phyloP scores from a whole-genome alignment of 2,329 filamentous ascomycete species.

The Nigrospora sphaerica region DNA sequence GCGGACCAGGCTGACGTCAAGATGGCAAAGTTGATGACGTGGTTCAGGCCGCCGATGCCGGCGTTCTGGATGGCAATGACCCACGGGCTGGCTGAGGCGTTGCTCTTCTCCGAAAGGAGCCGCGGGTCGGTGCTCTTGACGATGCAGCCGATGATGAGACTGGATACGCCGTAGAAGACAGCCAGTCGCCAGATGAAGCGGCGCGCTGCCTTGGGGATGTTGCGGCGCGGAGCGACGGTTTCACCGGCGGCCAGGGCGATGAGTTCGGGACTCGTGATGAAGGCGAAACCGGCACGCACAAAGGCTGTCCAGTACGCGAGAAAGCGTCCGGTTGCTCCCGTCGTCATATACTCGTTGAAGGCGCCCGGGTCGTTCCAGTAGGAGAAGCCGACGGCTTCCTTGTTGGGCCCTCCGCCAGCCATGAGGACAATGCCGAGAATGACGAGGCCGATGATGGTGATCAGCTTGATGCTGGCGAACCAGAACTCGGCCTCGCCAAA shows the following conservation, averaged over 20 bases:
- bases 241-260: slow-evolving; percentile 59
- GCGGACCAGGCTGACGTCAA: slow-evolving; percentile 60
- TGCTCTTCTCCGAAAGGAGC: slow-evolving; percentile 50
- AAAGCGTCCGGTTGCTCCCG: slow-evolving; percentile 43
- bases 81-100: slow-evolving; percentile 55
- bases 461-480: slow-evolving; percentile 54
- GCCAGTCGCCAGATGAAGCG: slow-evolving; percentile 56
- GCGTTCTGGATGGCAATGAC: slow-evolving; percentile 61
- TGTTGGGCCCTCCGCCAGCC: slow-evolving; percentile 45
- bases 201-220: slow-evolving; percentile 58
- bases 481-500: slow-evolving; percentile 58
- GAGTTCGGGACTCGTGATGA: slow-evolving; percentile 57
- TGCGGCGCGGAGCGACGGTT: slow-evolving; percentile 55
- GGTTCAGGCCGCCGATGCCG: slow-evolving; percentile 55
- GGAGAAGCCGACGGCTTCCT: slow-evolving; percentile 40
- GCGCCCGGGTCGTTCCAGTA: slow-evolving; percentile 39
- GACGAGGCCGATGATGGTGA: slow-evolving; percentile 51
- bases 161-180: slow-evolving; percentile 57
- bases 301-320: slow-evolving; percentile 52
- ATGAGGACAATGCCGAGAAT: slow-evolving; percentile 49
- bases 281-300: slow-evolving; percentile 52
- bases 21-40: slow-evolving; percentile 62
- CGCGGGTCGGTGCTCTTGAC: slow-evolving; percentile 58
- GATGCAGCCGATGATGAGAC: slow-evolving; percentile 54
- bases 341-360: slow-evolving; percentile 39